These are phyloP conservation scores for Suillus sp. DNA, from an alignment of 768 basidiomycete genomes.

Conservation along the genomic window DNA sequence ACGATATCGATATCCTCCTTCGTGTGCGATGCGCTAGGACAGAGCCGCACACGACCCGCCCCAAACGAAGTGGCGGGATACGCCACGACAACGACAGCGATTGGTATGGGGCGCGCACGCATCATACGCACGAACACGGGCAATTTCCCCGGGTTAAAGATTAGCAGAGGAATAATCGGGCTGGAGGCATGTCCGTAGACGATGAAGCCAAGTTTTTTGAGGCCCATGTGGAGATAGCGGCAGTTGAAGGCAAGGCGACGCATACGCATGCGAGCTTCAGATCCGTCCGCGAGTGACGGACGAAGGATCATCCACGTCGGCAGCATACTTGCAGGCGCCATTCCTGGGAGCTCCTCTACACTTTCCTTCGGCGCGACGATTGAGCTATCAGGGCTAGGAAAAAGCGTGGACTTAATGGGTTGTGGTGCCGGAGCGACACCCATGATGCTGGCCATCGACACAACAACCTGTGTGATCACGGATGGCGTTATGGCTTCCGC, in stretches of 20 bases:
- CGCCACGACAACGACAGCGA: background rate
- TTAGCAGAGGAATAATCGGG: background rate
- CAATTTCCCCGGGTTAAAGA: background rate
- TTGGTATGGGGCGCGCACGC: background rate
- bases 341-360: background rate
- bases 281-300: background rate
- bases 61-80: background rate
- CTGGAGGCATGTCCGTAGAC: background rate
- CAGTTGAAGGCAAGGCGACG: background rate
- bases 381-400: background rate
- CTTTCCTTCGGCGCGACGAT: background rate
- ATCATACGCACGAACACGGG: background rate
- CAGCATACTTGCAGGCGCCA: background rate
- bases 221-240: background rate
- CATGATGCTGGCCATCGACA: background rate
- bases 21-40: background rate
- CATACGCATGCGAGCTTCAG: slow-evolving; percentile 1
- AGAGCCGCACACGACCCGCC: background rate
- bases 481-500: background rate
- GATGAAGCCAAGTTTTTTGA: background rate
- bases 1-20: background rate
- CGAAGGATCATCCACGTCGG: background rate
- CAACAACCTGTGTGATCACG: background rate
- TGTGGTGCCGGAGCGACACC: background rate
- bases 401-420: background rate